Conservation (phyloP, 2,329 filamentous ascomycete species). For the Dactylellina parvicollis region DNA sequence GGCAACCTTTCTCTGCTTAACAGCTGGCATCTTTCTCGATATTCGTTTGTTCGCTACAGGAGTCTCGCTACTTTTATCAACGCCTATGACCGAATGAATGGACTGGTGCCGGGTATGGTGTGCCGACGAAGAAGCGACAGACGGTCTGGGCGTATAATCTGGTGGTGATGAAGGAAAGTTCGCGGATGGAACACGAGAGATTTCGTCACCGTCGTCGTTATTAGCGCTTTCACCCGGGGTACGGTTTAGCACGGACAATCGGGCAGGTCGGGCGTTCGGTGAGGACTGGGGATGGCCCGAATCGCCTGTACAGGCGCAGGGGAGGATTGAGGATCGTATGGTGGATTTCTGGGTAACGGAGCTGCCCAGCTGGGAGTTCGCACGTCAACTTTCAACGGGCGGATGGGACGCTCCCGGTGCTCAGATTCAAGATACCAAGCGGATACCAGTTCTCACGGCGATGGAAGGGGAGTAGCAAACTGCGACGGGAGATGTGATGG, state of each 20-base stretch:
- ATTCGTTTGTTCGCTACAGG: slow-evolving; percentile 1
- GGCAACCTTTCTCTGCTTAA: slow-evolving; percentile 91
- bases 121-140: slow-evolving; percentile 26
- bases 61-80: slow-evolving; percentile 11
- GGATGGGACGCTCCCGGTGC: background rate
- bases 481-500: background rate
- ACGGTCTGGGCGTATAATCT: slow-evolving; percentile 40
- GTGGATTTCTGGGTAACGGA: slow-evolving; percentile 26
- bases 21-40: slow-evolving; percentile 41
- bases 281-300: slow-evolving; percentile 50
- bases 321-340: slow-evolving; percentile 51
- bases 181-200: slow-evolving; percentile 26
- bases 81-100: slow-evolving; percentile 20
- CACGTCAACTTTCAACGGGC: background rate
- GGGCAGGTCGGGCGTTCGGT: slow-evolving; percentile 47
- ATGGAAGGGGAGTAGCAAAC: too few species aligned
- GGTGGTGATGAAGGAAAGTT: slow-evolving; percentile 23
- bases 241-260: slow-evolving; percentile 37
- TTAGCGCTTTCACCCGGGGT: slow-evolving; percentile 3
- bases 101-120: slow-evolving; percentile 41
- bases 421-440: too few species aligned
- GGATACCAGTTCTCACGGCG: too few species aligned
- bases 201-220: slow-evolving; percentile 24
- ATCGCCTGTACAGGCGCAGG: slow-evolving; percentile 52
- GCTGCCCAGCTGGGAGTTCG: slow-evolving; percentile 44